Conservation (phyloP, 345 rosid genomes). For the Citropsis articulata region DNA sequence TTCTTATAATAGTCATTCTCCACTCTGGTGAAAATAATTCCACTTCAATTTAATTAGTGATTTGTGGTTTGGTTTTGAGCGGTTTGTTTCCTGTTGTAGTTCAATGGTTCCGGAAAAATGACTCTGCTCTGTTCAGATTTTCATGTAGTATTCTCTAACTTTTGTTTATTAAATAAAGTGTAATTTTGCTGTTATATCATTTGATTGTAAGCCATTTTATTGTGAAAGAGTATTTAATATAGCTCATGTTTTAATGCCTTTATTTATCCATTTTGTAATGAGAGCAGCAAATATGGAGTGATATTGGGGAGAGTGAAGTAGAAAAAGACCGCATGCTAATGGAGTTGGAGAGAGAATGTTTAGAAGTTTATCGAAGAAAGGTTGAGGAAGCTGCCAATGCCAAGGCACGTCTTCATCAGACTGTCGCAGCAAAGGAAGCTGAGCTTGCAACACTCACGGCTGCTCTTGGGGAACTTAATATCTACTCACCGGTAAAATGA, state of each 20-base stretch:
- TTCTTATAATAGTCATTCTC: background rate
- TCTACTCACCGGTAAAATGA: conserved; percentile 56
- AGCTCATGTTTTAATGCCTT: background rate
- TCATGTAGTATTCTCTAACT: background rate
- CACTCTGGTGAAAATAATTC: background rate
- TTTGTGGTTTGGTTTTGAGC: background rate
- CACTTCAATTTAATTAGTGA: background rate
- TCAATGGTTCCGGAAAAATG: background rate
- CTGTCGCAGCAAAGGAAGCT: conserved; percentile 91
- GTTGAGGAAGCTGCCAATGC: conserved; percentile 90
- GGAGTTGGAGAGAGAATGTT: conserved; percentile 90
- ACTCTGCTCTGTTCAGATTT: background rate
- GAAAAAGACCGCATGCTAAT: conserved; percentile 82
- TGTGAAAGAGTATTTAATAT: background rate
- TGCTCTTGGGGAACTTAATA: conserved; percentile 73
- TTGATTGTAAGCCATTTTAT: conserved; percentile 1
- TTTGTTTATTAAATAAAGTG: background rate
- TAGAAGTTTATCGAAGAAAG: conserved; percentile 84
- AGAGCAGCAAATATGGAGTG: conserved; percentile 95
- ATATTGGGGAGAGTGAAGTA: conserved; percentile 83
- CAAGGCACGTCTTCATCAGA: conserved; percentile 88
- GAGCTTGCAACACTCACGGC: conserved; percentile 92
- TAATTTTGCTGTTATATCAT: background rate
- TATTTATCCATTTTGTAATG: conserved; percentile 15
- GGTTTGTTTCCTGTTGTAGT: background rate